Conservation (phyloP, 371 early-diverging fungal genomes). For the Mortierella sp. region DNA sequence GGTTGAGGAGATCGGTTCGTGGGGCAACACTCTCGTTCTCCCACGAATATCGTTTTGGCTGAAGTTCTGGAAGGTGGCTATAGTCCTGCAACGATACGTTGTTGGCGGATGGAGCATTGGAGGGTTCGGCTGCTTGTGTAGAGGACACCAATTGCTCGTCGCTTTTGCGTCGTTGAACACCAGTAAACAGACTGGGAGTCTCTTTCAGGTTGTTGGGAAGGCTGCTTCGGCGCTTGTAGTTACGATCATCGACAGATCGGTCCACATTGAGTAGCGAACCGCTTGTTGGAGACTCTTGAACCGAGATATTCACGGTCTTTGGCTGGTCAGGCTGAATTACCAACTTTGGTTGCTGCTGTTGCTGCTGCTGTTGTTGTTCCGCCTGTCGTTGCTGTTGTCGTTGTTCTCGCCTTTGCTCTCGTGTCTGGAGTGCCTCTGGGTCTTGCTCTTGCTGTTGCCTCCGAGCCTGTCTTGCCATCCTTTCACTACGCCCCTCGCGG, state of each 20-base stretch:
- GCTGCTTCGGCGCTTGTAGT: constrained; percentile 37
- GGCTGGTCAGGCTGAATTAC: no score
- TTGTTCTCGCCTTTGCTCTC: not conserved
- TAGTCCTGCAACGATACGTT: constrained; percentile 2
- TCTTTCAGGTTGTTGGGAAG: constrained; percentile 40
- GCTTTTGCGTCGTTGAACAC: constrained; percentile 27
- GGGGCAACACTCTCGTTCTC: constrained; percentile 42
- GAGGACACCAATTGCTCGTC: constrained; percentile 10
- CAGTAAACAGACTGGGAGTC: constrained; percentile 18
- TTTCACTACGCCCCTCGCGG: constrained; percentile 16
- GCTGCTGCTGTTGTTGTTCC: not conserved
- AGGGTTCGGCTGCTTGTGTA: constrained; percentile 1
- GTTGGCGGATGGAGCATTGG: not conserved
- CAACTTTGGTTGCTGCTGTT: not conserved
- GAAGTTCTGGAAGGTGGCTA: constrained; percentile 7
- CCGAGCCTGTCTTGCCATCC: constrained; percentile 14
- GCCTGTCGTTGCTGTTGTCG: constrained; percentile 3
- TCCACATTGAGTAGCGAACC: not conserved
- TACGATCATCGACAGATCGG: constrained; percentile 24
- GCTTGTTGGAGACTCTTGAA: no score
- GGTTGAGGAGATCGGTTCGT: constrained; percentile 35
- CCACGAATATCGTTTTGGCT: constrained; percentile 43
- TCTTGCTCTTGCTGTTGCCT: constrained; percentile 11
- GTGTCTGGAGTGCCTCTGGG: constrained; percentile 2
- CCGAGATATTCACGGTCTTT: no score